Percentiles rank a stretch among this genome's conserved stretches.
phyloP scores from a whole-genome alignment of 306 rosid species.

The Luffa acutangula region DNA sequence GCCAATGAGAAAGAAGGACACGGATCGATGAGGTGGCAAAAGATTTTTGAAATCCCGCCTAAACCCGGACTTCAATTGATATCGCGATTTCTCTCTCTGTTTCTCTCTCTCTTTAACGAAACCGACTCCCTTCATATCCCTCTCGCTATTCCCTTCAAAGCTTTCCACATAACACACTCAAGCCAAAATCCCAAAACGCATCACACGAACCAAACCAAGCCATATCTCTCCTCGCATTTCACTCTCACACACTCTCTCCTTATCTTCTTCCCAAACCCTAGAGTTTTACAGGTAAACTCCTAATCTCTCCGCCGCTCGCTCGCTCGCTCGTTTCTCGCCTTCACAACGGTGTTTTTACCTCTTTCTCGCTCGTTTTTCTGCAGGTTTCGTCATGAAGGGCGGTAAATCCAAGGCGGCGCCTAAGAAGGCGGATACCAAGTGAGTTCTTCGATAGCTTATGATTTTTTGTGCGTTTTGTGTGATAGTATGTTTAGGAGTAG shows the following conservation, averaged over 20 bases:
- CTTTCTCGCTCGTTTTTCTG: conserved; percentile 5
- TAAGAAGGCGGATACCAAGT: conserved; percentile 38
- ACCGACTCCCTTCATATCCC: conserved; percentile 16
- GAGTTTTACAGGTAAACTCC: not conserved
- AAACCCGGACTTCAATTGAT: conserved; percentile 61
- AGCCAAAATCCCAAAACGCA: not conserved
- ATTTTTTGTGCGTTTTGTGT: not conserved
- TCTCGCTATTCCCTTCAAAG: conserved; percentile 1
- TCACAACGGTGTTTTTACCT: not conserved
- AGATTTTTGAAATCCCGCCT: conserved; percentile 72
- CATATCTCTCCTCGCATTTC: not conserved
- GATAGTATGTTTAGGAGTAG: not conserved
- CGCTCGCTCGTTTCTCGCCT: not conserved
- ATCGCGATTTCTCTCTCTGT: conserved; percentile 19
- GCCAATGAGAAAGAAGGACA: conserved; percentile 4
- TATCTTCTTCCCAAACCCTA: conserved; percentile 18
- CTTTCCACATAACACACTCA: not conserved
- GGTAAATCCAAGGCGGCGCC: conserved; percentile 53
- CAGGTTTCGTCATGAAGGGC: conserved; percentile 43
- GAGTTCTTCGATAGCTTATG: not conserved
- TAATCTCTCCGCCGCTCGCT: conserved; percentile 11
- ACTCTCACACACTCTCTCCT: not conserved
- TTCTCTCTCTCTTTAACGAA: not conserved
- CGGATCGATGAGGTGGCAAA: conserved; percentile 57
- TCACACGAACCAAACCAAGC: not conserved